Percentiles rank a stretch among this genome's conserved stretches.
Evolutionary conservation across 1,139 yeast genomes (phyloP).

Genomic region (Suhomyces terraborum): DNA sequence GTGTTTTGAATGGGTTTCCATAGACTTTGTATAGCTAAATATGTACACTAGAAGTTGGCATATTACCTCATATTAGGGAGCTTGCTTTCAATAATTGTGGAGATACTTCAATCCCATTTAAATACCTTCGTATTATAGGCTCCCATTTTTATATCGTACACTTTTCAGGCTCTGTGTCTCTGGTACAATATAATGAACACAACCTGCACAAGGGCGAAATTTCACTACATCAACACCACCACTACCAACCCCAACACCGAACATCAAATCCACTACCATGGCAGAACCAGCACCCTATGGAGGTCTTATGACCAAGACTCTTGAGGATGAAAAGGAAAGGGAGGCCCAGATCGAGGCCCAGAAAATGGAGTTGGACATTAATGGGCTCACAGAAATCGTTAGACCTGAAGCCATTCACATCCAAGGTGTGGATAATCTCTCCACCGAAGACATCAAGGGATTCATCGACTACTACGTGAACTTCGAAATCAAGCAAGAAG

Average conservation of each 20-base stretch:
- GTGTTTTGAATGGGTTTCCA: no score
- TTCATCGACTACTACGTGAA: slow-evolving; percentile 56
- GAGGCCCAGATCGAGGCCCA: slow-evolving; percentile 36
- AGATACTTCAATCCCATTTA: no score
- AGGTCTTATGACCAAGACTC: slow-evolving; percentile 43
- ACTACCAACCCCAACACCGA: no score
- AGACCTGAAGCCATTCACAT: slow-evolving; percentile 56
- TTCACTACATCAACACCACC: slow-evolving; percentile 4
- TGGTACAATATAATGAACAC: no score
- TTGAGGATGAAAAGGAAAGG: slow-evolving; percentile 41
- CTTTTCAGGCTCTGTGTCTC: no score
- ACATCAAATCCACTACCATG: slow-evolving; percentile 27
- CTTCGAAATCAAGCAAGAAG: slow-evolving; percentile 27
- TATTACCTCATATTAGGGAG: background rate
- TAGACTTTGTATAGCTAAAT: background rate
- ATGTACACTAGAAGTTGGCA: background rate
- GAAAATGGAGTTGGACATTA: slow-evolving; percentile 35
- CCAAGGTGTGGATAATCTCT: slow-evolving; percentile 67
- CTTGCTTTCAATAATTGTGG: no score
- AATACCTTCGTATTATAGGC: no score
- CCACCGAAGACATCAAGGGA: slow-evolving; percentile 63
- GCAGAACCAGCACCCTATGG: slow-evolving; percentile 48
- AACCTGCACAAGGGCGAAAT: slow-evolving; percentile 6
- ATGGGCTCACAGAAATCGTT: slow-evolving; percentile 31
- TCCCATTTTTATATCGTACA: background rate